Conservation (phyloP, 768 basidiomycete species). For the Kwoniella newhampshirensis region DNA sequence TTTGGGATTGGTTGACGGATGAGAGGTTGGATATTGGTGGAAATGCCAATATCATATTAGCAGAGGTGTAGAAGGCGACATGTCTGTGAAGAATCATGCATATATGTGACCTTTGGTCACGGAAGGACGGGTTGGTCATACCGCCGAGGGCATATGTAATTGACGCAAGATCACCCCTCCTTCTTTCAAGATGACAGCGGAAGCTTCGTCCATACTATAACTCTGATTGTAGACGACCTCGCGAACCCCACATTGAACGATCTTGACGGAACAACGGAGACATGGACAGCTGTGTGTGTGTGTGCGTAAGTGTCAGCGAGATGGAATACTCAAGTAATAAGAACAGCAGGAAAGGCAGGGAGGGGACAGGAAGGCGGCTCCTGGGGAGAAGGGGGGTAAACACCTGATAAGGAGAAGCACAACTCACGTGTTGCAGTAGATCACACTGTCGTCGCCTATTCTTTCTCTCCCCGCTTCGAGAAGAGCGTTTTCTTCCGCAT, state of each 20-base stretch:
- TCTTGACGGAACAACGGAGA: slow-evolving; percentile 92
- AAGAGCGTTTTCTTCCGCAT: slow-evolving; percentile 97
- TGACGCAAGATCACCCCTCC: slow-evolving; percentile 79
- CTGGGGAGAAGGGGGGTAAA: no score
- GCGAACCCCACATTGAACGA: slow-evolving; percentile 88
- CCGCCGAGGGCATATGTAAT: slow-evolving; percentile 50
- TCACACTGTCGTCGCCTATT: slow-evolving; percentile 65
- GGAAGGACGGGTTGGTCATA: neutral
- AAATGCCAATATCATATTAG: slow-evolving; percentile 25
- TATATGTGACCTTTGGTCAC: slow-evolving; percentile 1
- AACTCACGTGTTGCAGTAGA: slow-evolving; percentile 96
- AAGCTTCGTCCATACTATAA: slow-evolving; percentile 94
- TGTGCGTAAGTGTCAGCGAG: slow-evolving; percentile 1
- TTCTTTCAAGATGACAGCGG: slow-evolving; percentile 71
- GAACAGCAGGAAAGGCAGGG: neutral
- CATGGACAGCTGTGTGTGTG: slow-evolving; percentile 80
- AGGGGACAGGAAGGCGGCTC: neutral
- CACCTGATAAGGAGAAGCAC: no score
- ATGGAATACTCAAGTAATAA: neutral
- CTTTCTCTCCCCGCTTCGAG: slow-evolving; percentile 90
- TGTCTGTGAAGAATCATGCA: slow-evolving; percentile 9
- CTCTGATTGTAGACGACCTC: slow-evolving; percentile 91
- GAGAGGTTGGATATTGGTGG: slow-evolving; percentile 28
- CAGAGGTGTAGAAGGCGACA: neutral
- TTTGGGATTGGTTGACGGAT: slow-evolving; percentile 36